Percentiles rank a stretch among this genome's conserved stretches.
phyloP scores from a whole-genome alignment of 2,329 filamentous ascomycete genomes.

The Talaromyces islandicus region DNA sequence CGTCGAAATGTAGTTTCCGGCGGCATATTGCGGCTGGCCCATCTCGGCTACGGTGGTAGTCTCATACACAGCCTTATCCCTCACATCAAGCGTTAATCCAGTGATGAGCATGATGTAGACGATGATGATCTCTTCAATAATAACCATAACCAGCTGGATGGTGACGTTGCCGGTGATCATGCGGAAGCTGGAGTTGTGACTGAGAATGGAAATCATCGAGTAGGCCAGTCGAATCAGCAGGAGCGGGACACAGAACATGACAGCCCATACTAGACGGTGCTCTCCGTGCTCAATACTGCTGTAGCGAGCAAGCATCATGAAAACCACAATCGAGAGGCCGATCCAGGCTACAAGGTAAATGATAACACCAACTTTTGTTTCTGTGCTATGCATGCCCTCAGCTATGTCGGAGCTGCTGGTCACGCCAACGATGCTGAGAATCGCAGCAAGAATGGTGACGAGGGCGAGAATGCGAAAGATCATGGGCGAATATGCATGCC shows the following conservation, averaged over 20 bases:
- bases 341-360: conserved; percentile 29
- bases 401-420: conserved; percentile 24
- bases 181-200: conserved; percentile 17
- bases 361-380: conserved; percentile 38
- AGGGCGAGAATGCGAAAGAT: conserved; percentile 26
- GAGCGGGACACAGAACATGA: conserved; percentile 22
- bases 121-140: conserved; percentile 25
- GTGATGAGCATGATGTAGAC: conserved; percentile 21
- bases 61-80: neutral
- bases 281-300: conserved; percentile 21
- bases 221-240: conserved; percentile 26
- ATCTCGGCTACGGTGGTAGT: neutral
- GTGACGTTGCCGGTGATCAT: conserved; percentile 17
- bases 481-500: conserved; percentile 15
- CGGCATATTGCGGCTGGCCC: neutral
- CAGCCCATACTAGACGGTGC: conserved; percentile 21
- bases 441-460: conserved; percentile 25
- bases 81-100: conserved; percentile 14
- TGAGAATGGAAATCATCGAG: conserved; percentile 23
- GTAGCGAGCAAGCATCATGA: conserved; percentile 19
- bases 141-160: conserved; percentile 23
- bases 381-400: conserved; percentile 21
- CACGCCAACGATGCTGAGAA: conserved; percentile 42
- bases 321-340: conserved; percentile 28
- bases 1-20: neutral